A percentile compares a stretch with the other conserved stretches of the same genome.
Evolutionary conservation across 1,139 yeast species (phyloP).

Genomic region (Scheffersomyces cryptocercus): DNA sequence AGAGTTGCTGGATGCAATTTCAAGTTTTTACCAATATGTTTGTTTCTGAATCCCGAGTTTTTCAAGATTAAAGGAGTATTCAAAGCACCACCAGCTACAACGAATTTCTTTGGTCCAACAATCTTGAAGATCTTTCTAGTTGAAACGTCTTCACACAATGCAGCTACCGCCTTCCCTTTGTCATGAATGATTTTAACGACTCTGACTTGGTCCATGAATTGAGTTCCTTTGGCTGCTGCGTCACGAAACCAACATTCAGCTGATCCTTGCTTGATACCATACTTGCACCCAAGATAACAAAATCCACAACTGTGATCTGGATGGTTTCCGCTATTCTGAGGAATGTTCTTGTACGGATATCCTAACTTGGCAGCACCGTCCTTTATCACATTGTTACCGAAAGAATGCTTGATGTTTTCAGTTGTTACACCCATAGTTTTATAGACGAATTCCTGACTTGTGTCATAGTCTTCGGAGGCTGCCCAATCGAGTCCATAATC

Average conservation of each 20-base stretch:
- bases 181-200: slow-evolving; percentile 43
- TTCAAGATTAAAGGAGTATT: slow-evolving; percentile 53
- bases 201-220: slow-evolving; percentile 49
- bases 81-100: slow-evolving; percentile 53
- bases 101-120: slow-evolving; percentile 47
- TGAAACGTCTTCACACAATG: slow-evolving; percentile 31
- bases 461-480: slow-evolving; percentile 44
- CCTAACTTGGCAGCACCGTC: slow-evolving; percentile 53
- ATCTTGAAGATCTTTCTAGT: slow-evolving; percentile 37
- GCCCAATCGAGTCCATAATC: slow-evolving; percentile 52
- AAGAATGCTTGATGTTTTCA: slow-evolving; percentile 46
- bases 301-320: slow-evolving; percentile 50
- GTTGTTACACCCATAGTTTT: slow-evolving; percentile 52
- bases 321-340: slow-evolving; percentile 54
- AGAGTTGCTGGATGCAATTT: slow-evolving; percentile 54
- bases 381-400: slow-evolving; percentile 46
- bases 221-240: slow-evolving; percentile 50
- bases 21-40: slow-evolving; percentile 54
- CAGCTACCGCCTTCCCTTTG: slow-evolving; percentile 49
- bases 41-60: slow-evolving; percentile 55
- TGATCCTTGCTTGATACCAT: slow-evolving; percentile 57
- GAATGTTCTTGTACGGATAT: slow-evolving; percentile 39
- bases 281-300: slow-evolving; percentile 54
- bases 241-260: slow-evolving; percentile 53
- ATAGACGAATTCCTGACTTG: slow-evolving; percentile 50